A percentile compares a stretch with the other conserved stretches of the same genome.
phyloP scores from a whole-genome alignment of 192 early-diverging fungal genomes.

The Coemansia sp. region DNA sequence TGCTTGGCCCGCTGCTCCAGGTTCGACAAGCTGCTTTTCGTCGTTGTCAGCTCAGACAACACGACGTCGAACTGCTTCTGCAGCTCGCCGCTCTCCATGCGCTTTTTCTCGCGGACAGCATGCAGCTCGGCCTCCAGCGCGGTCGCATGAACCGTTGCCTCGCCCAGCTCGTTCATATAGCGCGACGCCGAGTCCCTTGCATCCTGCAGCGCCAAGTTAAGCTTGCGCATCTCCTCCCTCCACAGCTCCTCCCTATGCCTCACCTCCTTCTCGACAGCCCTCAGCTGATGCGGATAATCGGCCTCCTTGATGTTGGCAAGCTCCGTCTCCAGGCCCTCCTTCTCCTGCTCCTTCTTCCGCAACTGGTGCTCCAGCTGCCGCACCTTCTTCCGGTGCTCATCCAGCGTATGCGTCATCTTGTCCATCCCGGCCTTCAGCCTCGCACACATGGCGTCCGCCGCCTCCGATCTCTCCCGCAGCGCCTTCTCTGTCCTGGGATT shows the following conservation, averaged over 20 bases:
- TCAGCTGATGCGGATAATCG: slow-evolving; percentile 30
- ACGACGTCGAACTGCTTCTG: slow-evolving; percentile 30
- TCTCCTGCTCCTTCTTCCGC: slow-evolving; percentile 39
- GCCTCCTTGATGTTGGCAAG: slow-evolving; percentile 16
- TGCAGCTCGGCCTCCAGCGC: slow-evolving; percentile 47
- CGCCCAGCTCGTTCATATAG: slow-evolving; percentile 47
- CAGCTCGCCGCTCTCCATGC: slow-evolving; percentile 2
- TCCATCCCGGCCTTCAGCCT: slow-evolving; percentile 29
- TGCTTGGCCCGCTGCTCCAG: slow-evolving; percentile 40
- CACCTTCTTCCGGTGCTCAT: slow-evolving; percentile 26
- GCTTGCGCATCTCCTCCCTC: slow-evolving; percentile 31
- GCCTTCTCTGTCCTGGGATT: slow-evolving; percentile 30
- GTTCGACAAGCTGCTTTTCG: slow-evolving; percentile 20
- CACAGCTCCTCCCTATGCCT: slow-evolving; percentile 32
- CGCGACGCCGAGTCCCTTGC: slow-evolving; percentile 29
- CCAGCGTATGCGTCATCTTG: slow-evolving; percentile 13
- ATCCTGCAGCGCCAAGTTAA: slow-evolving; percentile 30
- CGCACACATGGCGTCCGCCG: slow-evolving; percentile 22
- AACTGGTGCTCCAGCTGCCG: slow-evolving; percentile 28
- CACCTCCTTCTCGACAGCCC: slow-evolving; percentile 21
- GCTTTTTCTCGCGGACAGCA: slow-evolving; percentile 21
- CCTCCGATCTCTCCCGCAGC: slow-evolving; percentile 31
- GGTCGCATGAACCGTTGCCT: slow-evolving; percentile 42
- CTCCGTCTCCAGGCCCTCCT: slow-evolving; percentile 22
- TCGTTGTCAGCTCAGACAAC: slow-evolving; percentile 16